phyloP scores from a whole-genome alignment of 352 stramenopile genomes.

The Globisporangium polare region DNA sequence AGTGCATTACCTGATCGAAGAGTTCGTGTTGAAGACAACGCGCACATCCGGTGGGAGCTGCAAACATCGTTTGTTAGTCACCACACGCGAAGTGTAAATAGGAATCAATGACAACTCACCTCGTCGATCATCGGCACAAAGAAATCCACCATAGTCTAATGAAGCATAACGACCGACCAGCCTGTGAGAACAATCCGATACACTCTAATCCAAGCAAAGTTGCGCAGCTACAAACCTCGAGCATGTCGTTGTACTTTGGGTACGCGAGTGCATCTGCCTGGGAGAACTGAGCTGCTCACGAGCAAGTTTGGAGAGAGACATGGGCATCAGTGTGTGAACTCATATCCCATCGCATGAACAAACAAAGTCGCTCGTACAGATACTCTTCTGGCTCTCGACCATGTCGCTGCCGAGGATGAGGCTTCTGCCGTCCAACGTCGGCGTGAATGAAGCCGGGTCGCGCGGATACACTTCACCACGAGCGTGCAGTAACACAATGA shows the following conservation, averaged over 20 bases:
- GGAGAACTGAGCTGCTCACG: constrained; percentile 75
- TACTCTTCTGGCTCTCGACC: constrained; percentile 68
- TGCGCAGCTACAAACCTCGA: constrained; percentile 36
- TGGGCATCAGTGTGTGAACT: background rate
- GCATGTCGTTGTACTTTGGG: constrained; percentile 78
- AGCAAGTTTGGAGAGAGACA: background rate
- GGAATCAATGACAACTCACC: constrained; percentile 22
- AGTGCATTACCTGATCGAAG: constrained; percentile 41
- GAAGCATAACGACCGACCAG: background rate
- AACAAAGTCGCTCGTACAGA: constrained; percentile 29
- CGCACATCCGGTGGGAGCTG: constrained; percentile 71
- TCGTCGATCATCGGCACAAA: constrained; percentile 82
- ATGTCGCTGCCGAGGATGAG: constrained; percentile 81
- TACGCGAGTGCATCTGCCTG: constrained; percentile 70
- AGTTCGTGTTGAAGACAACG: constrained; percentile 51
- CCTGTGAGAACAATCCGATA: background rate
- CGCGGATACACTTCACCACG: constrained; percentile 56
- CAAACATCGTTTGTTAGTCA: background rate
- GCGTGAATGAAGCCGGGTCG: constrained; percentile 87
- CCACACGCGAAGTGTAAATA: background rate
- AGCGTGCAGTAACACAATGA: background rate
- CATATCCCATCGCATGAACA: too few species aligned
- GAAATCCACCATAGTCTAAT: constrained; percentile 72
- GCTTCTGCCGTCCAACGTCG: constrained; percentile 65
- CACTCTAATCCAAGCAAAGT: background rate